These are phyloP conservation scores for Penicillium sp. DNA, from an alignment of 2,329 filamentous ascomycete genomes.

Conservation along the genomic window DNA sequence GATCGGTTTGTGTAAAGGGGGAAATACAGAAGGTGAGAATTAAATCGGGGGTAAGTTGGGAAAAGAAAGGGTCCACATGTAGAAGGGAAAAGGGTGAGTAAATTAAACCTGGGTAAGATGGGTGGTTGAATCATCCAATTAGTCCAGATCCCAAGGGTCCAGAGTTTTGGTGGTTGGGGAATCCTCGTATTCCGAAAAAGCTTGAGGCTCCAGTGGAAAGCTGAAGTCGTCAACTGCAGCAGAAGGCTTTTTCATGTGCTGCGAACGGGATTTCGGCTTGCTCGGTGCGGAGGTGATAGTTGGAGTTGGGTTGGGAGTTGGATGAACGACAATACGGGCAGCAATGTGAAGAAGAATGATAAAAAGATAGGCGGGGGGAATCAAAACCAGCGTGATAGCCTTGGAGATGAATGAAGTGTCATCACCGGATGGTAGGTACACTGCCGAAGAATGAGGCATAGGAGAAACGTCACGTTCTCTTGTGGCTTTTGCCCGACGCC, in stretches of 20 bases:
- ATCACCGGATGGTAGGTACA: slow-evolving; percentile 55
- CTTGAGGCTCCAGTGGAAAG: slow-evolving; percentile 36
- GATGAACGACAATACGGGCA: slow-evolving; percentile 61
- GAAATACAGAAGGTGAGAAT: slow-evolving; percentile 11
- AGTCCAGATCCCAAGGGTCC: slow-evolving; percentile 33
- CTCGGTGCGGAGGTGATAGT: slow-evolving; percentile 22
- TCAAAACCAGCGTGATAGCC: slow-evolving; percentile 72
- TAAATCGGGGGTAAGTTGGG: slow-evolving; percentile 14
- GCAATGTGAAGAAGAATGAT: slow-evolving; percentile 79
- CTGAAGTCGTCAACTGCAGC: slow-evolving; percentile 41
- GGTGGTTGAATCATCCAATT: background rate
- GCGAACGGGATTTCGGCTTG: slow-evolving; percentile 17
- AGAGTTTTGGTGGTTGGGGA: slow-evolving; percentile 17
- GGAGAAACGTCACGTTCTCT: slow-evolving; percentile 62
- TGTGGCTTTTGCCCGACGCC: slow-evolving; percentile 57
- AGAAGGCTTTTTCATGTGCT: slow-evolving; percentile 16
- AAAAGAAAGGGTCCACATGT: background rate
- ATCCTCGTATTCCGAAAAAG: slow-evolving; percentile 25
- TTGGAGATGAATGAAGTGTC: slow-evolving; percentile 69
- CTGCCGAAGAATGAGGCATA: slow-evolving; percentile 65
- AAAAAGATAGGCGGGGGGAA: slow-evolving; percentile 77
- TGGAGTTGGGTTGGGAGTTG: slow-evolving; percentile 28
- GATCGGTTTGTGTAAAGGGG: slow-evolving; percentile 4
- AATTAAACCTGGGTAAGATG: background rate
- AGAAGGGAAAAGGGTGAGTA: background rate